Conservation (phyloP, 768 basidiomycete genomes). For the Rhizopogon vesiculosus region DNA sequence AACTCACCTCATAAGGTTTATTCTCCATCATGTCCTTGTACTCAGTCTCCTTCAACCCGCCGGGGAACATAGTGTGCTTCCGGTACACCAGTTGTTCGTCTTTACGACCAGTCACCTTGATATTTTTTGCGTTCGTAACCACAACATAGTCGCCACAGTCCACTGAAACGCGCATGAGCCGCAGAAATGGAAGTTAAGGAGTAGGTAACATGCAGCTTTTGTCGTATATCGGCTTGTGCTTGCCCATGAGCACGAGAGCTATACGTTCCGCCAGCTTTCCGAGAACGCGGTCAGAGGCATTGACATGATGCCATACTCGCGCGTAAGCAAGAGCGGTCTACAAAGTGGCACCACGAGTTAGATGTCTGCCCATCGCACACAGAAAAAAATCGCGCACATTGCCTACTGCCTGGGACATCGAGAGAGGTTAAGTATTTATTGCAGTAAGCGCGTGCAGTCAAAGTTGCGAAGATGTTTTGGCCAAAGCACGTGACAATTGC, state of each 20-base stretch:
- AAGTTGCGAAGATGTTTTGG: not conserved
- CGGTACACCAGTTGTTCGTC: conserved; percentile 81
- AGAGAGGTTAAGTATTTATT: not conserved
- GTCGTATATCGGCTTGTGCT: conserved; percentile 97
- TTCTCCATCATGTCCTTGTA: conserved; percentile 80
- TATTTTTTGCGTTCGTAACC: conserved; percentile 81
- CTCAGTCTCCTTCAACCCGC: conserved; percentile 88
- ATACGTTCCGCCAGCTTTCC: conserved; percentile 94
- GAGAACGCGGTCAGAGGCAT: conserved; percentile 85
- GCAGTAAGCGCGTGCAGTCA: not conserved
- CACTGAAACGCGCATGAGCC: conserved; percentile 38
- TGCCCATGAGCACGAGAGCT: conserved; percentile 96
- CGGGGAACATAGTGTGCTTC: conserved; percentile 89
- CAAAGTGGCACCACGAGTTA: not conserved
- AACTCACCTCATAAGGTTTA: conserved; percentile 84
- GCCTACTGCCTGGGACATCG: conserved; percentile 75
- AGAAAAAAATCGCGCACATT: conserved; percentile 48
- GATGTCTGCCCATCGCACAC: not conserved
- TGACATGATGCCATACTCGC: conserved; percentile 95
- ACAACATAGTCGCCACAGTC: conserved; percentile 99
- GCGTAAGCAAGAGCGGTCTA: conserved; percentile 95
- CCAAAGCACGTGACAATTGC: not conserved
- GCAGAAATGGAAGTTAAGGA: not conserved
- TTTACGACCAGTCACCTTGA: conserved; percentile 89
- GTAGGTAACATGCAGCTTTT: conserved; percentile 60